Conservation (phyloP, 768 basidiomycete genomes). For the Paxillus ammoniavirescens region DNA sequence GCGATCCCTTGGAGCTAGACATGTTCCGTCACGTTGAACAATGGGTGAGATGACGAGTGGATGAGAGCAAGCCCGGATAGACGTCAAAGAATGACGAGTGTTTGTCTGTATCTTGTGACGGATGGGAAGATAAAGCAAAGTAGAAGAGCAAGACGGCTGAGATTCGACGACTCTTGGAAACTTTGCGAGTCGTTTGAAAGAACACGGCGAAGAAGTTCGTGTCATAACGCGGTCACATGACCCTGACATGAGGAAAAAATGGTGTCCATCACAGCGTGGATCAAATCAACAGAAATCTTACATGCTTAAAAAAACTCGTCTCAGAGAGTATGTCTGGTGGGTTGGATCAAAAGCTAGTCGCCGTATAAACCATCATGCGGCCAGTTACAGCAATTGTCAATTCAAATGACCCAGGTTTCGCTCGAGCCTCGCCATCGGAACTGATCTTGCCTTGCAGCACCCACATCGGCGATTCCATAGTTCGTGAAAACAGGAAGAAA, state of each 20-base stretch:
- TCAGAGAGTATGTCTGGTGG: too few relatives aligned
- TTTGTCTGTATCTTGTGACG: not conserved
- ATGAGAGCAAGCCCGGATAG: not conserved
- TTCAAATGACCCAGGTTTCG: too few relatives aligned
- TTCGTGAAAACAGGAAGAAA: not conserved
- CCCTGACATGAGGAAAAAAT: not conserved
- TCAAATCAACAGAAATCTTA: not conserved
- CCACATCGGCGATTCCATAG: not conserved
- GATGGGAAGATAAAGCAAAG: not conserved
- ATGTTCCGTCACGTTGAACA: conserved; percentile 10
- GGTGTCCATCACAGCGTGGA: not conserved
- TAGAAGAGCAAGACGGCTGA: not conserved
- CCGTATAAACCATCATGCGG: too few relatives aligned
- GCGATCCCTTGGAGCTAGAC: conserved; percentile 33
- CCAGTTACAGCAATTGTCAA: too few relatives aligned
- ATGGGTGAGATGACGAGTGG: not conserved
- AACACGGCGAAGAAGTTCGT: not conserved
- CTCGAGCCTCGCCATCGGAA: not conserved
- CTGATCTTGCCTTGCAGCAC: not conserved
- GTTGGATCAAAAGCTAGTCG: too few relatives aligned
- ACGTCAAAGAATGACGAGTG: not conserved
- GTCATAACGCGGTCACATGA: conserved; percentile 23
- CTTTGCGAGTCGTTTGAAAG: not conserved
- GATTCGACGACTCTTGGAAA: not conserved
- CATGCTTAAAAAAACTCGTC: too few relatives aligned